A percentile compares a stretch with the other conserved stretches of the same genome.
These are phyloP conservation scores for Boechera divaricarpa DNA, from an alignment of 345 rosid genomes.

Conservation along the genomic window DNA sequence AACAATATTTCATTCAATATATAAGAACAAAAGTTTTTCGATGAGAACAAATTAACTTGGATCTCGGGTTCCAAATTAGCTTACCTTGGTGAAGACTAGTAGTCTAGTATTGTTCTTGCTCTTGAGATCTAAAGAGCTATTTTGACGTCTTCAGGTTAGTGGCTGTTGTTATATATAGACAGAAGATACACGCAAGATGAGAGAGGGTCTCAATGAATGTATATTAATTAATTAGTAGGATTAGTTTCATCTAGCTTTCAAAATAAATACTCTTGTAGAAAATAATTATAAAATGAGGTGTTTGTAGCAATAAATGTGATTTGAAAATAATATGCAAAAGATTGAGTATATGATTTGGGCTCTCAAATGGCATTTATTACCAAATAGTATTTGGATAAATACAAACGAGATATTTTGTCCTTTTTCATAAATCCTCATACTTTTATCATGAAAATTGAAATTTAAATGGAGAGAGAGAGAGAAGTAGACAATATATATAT, in stretches of 20 bases:
- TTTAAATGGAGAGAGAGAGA: slow-evolving; percentile 15
- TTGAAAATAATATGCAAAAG: slow-evolving; percentile 25
- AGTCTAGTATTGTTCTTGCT: slow-evolving; percentile 25
- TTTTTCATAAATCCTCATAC: background rate
- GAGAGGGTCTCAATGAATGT: slow-evolving; percentile 26
- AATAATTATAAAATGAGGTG: background rate
- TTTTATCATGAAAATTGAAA: slow-evolving; percentile 7
- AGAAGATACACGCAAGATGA: slow-evolving; percentile 11
- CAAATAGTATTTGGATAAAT: slow-evolving; percentile 43
- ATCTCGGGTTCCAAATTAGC: slow-evolving; percentile 25
- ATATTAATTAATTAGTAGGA: slow-evolving; percentile 8
- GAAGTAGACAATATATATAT: background rate
- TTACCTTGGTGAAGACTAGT: slow-evolving; percentile 24
- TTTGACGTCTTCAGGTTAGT: slow-evolving; percentile 35
- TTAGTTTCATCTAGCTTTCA: slow-evolving; percentile 44
- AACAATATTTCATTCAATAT: background rate
- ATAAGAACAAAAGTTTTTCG: background rate
- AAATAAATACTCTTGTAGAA: slow-evolving; percentile 23
- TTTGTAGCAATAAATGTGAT: slow-evolving; percentile 40
- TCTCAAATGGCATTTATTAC: slow-evolving; percentile 43
- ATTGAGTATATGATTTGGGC: slow-evolving; percentile 45
- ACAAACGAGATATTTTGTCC: slow-evolving; percentile 21
- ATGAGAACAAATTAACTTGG: slow-evolving; percentile 6
- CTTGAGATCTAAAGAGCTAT: slow-evolving; percentile 24
- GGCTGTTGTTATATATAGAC: slow-evolving; percentile 29